Conservation (phyloP, 305 asterid genomes). For the Solanum chacoense region DNA sequence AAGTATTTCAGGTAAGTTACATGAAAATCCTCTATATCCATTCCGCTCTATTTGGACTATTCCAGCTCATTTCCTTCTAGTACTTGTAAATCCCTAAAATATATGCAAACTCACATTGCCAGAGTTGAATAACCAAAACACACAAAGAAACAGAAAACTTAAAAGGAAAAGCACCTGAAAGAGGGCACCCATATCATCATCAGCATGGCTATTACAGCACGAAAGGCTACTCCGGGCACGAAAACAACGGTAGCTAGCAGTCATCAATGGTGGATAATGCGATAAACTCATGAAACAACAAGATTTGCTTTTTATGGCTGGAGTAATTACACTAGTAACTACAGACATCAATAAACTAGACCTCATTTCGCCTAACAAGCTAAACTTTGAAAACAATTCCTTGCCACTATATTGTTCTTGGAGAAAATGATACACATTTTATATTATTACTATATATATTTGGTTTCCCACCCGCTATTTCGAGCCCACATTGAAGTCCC, state of each 20-base stretch:
- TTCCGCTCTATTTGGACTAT: not conserved
- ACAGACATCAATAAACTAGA: not conserved
- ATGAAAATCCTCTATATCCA: not conserved
- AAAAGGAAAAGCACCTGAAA: slow-evolving; percentile 5
- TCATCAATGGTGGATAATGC: not conserved
- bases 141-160: not conserved
- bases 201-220: not conserved
- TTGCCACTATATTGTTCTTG: not conserved
- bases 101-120: not conserved
- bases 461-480: not conserved
- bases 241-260: not conserved
- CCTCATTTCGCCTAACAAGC: not conserved
- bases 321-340: not conserved
- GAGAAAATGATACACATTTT: not conserved
- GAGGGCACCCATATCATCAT: slow-evolving; percentile 9
- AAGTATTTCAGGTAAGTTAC: not conserved
- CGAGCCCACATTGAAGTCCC: not conserved
- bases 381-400: not conserved
- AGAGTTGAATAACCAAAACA: not conserved
- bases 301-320: not conserved
- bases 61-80: not conserved
- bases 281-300: not conserved
- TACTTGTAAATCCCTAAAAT: not conserved
- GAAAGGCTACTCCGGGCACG: not conserved
- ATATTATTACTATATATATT: not conserved